These are phyloP conservation scores for Phlebiopsis gigantea DNA, from an alignment of 768 basidiomycete genomes.

Conservation along the genomic window DNA sequence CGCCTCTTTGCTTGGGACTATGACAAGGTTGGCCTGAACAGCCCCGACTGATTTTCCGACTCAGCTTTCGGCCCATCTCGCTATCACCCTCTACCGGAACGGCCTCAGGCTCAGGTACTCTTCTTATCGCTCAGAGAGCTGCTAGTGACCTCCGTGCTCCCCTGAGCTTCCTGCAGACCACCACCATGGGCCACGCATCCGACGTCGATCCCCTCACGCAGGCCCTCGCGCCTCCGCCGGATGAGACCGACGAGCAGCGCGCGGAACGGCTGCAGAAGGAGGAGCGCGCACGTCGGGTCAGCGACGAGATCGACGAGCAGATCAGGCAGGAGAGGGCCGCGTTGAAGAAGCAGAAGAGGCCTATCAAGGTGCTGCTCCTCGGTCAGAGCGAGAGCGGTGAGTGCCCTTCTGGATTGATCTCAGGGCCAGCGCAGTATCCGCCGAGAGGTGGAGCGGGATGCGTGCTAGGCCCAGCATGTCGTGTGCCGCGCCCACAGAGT, in stretches of 20 bases:
- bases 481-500: background rate
- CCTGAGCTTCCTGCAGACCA: background rate
- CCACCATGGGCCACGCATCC: slow-evolving; percentile 8
- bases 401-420: slow-evolving; percentile 13
- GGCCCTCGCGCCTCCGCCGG: slow-evolving; percentile 55
- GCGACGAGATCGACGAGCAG: slow-evolving; percentile 75
- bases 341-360: slow-evolving; percentile 57
- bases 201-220: slow-evolving; percentile 51
- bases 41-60: background rate
- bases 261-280: slow-evolving; percentile 54
- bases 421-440: background rate
- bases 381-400: slow-evolving; percentile 71
- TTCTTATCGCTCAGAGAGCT: background rate
- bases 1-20: too few relatives aligned
- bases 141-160: background rate
- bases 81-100: slow-evolving; percentile 1
- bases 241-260: slow-evolving; percentile 57
- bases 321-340: slow-evolving; percentile 54
- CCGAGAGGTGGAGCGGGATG: background rate
- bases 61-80: background rate
- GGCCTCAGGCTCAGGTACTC: too few relatives aligned
- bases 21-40: background rate
- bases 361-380: slow-evolving; percentile 70
- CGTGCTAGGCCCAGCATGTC: background rate
- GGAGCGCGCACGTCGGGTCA: slow-evolving; percentile 46